These are phyloP conservation scores for Aphanomyces astaci DNA, from an alignment of 352 stramenopile species.

Conservation along the genomic window DNA sequence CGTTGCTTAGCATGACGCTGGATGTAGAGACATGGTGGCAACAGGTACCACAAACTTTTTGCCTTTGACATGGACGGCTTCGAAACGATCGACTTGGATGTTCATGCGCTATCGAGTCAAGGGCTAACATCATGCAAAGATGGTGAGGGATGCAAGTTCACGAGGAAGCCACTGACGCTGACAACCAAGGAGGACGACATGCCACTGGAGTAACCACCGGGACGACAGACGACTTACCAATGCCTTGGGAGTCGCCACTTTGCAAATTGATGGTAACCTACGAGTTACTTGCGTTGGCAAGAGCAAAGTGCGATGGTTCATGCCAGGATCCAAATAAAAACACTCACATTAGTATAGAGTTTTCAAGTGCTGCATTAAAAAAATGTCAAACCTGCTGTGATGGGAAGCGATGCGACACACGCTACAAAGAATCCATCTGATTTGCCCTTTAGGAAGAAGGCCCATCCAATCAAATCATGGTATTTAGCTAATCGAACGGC, in stretches of 20 bases:
- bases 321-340: background rate
- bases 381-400: too few species aligned
- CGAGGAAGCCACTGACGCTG: background rate
- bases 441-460: background rate
- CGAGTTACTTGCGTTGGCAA: too few species aligned
- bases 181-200: too few species aligned
- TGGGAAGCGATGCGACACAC: background rate
- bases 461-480: background rate
- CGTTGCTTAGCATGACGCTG: too few species aligned
- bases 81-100: conserved; percentile 12
- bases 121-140: background rate
- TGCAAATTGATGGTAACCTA: background rate
- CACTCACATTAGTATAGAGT: background rate
- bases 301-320: too few species aligned
- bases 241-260: too few species aligned
- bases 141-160: background rate
- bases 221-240: too few species aligned
- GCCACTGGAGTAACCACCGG: too few species aligned
- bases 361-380: background rate
- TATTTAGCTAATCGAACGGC: background rate
- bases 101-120: conserved; percentile 11
- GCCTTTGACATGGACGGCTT: background rate
- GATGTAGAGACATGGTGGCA: too few species aligned
- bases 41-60: conserved; percentile 19
- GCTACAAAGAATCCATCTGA: background rate